A percentile compares a stretch with the other conserved stretches of the same genome.
phyloP scores from a whole-genome alignment of 1,139 yeast genomes.

The Blastobotrys serpentis region DNA sequence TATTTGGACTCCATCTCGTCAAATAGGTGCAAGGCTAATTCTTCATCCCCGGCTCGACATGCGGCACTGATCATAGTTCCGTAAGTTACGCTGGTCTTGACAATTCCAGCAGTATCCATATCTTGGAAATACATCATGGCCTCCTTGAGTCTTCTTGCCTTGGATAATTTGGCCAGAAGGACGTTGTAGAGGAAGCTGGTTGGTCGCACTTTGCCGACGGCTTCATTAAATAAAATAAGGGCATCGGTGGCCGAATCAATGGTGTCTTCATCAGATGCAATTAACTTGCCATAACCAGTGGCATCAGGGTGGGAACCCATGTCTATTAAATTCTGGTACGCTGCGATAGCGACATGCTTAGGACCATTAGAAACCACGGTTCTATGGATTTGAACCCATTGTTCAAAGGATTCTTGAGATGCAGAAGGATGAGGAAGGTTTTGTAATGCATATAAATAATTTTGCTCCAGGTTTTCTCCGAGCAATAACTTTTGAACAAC shows the following conservation, averaged over 20 bases:
- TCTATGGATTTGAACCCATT: slow-evolving; percentile 34
- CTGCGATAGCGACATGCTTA: slow-evolving; percentile 32
- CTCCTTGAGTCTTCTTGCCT: slow-evolving; percentile 39
- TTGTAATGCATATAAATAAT: slow-evolving; percentile 15
- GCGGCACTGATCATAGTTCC: slow-evolving; percentile 45
- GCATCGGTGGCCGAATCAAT: slow-evolving; percentile 40
- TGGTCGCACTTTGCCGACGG: slow-evolving; percentile 35
- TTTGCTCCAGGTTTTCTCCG: slow-evolving; percentile 4
- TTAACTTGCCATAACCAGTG: slow-evolving; percentile 39
- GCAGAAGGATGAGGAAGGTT: slow-evolving; percentile 31
- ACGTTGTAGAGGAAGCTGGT: slow-evolving; percentile 42
- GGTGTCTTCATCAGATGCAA: slow-evolving; percentile 31
- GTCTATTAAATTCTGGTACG: slow-evolving; percentile 33
- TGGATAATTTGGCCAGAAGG: slow-evolving; percentile 39
- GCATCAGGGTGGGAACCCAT: slow-evolving; percentile 41
- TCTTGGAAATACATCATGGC: slow-evolving; percentile 36
- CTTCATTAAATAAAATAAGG: slow-evolving; percentile 38
- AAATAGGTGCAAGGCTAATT: slow-evolving; percentile 37
- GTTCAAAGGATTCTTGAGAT: slow-evolving; percentile 30
- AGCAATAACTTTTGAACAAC: background rate
- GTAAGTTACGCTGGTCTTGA: slow-evolving; percentile 38
- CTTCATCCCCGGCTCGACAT: slow-evolving; percentile 40
- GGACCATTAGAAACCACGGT: slow-evolving; percentile 30
- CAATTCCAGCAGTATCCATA: slow-evolving; percentile 36
- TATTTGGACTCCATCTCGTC: slow-evolving; percentile 39